These are phyloP conservation scores for Asparagopsis taxiformis DNA, from an alignment of 31 red algal genomes.

Conservation along the genomic window DNA sequence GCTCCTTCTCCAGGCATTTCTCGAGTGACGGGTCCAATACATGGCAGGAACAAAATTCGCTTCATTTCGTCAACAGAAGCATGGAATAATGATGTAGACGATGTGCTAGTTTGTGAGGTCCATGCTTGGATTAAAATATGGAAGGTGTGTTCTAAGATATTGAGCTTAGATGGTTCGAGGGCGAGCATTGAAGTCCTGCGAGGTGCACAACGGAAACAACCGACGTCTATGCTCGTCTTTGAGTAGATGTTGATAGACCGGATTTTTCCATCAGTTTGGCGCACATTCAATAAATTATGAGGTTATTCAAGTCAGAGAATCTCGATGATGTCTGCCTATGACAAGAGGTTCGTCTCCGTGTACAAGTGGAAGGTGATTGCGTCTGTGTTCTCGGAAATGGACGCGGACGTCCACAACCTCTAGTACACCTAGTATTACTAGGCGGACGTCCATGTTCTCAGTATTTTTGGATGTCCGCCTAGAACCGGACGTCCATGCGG, in stretches of 20 bases:
- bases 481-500: no score
- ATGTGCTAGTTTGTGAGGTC: neutral
- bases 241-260: neutral
- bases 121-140: neutral
- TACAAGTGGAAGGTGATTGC: neutral
- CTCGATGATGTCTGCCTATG: neutral
- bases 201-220: neutral
- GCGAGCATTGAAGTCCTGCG: neutral
- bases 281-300: neutral
- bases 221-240: neutral
- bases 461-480: no score
- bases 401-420: no score
- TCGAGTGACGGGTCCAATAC: neutral
- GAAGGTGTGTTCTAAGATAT: neutral
- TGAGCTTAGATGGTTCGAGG: neutral
- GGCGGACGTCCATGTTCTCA: no score
- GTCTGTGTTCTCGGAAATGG: no score
- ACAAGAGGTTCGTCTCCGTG: neutral
- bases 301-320: neutral
- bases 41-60: neutral
- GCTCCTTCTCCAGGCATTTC: neutral
- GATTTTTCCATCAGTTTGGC: neutral
- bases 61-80: neutral
- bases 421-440: no score
- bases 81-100: neutral